A percentile compares a stretch with the other conserved stretches of the same genome.
These are phyloP conservation scores for Tolypocladium sp. DNA, from an alignment of 2,329 filamentous ascomycete genomes.

Conservation along the genomic window DNA sequence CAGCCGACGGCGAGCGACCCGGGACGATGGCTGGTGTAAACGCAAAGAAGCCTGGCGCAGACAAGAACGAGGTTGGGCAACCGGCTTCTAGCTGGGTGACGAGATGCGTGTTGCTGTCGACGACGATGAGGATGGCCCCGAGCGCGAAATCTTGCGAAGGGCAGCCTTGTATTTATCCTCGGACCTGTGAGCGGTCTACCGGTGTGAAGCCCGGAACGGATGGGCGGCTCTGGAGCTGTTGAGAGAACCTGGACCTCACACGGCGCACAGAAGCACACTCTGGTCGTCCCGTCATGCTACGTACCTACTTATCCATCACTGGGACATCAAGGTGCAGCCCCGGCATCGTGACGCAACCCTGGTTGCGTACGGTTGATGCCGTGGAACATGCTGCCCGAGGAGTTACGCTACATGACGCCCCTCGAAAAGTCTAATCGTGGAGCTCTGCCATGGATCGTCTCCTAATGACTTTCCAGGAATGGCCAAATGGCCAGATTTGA, in stretches of 20 bases:
- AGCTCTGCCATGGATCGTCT: not conserved
- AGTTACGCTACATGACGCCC: not conserved
- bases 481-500: not conserved
- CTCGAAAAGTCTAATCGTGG: not conserved
- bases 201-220: not conserved
- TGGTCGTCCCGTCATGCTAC: not conserved
- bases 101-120: not conserved
- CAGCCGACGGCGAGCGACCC: not conserved
- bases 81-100: not conserved
- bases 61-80: not conserved
- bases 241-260: not conserved
- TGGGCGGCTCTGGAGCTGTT: not conserved
- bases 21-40: not conserved
- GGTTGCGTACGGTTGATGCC: constrained; percentile 2
- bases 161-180: not conserved
- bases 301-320: not conserved
- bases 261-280: not conserved
- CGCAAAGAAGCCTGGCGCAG: not conserved
- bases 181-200: not conserved
- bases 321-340: not conserved
- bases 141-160: not conserved
- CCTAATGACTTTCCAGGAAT: not conserved
- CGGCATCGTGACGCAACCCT: constrained; percentile 2
- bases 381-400: constrained; percentile 1
- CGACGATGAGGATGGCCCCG: not conserved